Conservation (phyloP, 78 protist species). For the slime mould (Dictyostelium discoideum) region DNA sequence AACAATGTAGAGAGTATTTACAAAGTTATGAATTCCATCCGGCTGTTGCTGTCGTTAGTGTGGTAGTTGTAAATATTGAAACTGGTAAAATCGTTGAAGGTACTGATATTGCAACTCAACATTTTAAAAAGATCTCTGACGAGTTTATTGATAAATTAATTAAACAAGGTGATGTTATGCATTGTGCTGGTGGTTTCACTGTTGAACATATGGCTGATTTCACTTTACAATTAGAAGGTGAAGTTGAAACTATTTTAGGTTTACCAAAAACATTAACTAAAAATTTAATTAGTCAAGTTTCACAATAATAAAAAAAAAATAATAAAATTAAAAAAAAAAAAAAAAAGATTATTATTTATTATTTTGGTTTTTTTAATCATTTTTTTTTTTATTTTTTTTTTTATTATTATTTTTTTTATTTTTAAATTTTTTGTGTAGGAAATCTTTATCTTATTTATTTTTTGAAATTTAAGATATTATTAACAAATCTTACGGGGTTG, state of each 20-base stretch:
- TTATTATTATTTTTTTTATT: too few species aligned
- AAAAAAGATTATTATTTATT: too few species aligned
- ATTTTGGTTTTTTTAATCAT: too few species aligned
- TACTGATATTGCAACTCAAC: constrained; percentile 53
- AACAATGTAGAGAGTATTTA: constrained; percentile 59
- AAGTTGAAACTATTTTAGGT: constrained; percentile 46
- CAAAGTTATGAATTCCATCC: constrained; percentile 47
- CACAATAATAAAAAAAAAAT: too few species aligned
- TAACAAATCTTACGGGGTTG: too few species aligned
- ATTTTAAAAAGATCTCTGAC: constrained; percentile 46
- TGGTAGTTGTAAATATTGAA: constrained; percentile 43
- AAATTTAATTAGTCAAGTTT: constrained; percentile 1
- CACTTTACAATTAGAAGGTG: constrained; percentile 27
- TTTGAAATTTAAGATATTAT: too few species aligned
- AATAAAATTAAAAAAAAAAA: too few species aligned
- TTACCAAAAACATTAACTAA: constrained; percentile 54
- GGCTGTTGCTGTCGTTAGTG: constrained; percentile 45
- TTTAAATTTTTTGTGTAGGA: too few species aligned
- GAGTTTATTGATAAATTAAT: constrained; percentile 37
- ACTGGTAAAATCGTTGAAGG: constrained; percentile 54
- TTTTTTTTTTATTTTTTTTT: too few species aligned
- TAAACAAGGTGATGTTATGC: constrained; percentile 67
- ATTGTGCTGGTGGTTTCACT: constrained; percentile 81
- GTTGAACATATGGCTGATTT: constrained; percentile 54
- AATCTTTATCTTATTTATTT: too few species aligned